These are phyloP conservation scores for Macadamia integrifolia DNA, from an alignment of 164 flowering plant species.

Conservation along the genomic window DNA sequence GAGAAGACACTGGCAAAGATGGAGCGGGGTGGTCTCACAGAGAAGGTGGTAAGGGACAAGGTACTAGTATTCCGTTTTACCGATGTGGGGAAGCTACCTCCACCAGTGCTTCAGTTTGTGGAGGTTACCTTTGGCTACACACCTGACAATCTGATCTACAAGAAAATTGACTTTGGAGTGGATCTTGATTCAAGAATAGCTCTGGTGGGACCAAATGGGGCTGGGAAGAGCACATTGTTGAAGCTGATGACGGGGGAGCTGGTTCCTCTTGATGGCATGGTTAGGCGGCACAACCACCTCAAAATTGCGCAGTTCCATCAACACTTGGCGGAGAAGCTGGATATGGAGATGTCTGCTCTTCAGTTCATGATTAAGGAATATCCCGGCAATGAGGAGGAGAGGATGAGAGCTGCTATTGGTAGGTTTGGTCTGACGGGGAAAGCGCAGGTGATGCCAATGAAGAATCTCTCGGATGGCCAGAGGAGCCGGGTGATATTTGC, in stretches of 20 bases:
- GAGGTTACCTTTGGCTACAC: slow-evolving; percentile 91
- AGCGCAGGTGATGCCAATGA: slow-evolving; percentile 94
- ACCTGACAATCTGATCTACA: slow-evolving; percentile 84
- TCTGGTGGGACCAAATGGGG: slow-evolving; percentile 95
- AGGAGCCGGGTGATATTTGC: slow-evolving; percentile 90
- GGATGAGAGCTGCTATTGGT: slow-evolving; percentile 88
- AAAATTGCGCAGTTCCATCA: slow-evolving; percentile 94
- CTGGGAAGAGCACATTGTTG: slow-evolving; percentile 92
- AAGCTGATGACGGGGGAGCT: slow-evolving; percentile 98
- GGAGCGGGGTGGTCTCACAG: slow-evolving; percentile 96
- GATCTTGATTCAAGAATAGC: slow-evolving; percentile 93
- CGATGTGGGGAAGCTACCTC: slow-evolving; percentile 97
- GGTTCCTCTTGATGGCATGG: slow-evolving; percentile 87
- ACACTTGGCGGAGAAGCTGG: slow-evolving; percentile 89
- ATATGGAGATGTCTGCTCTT: slow-evolving; percentile 78
- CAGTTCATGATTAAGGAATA: slow-evolving; percentile 80
- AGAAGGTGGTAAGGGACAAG: slow-evolving; percentile 69
- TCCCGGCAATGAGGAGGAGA: slow-evolving; percentile 91
- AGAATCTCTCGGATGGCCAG: slow-evolving; percentile 90
- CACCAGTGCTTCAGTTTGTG: slow-evolving; percentile 94
- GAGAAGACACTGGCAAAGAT: slow-evolving; percentile 95
- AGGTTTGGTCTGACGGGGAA: slow-evolving; percentile 87
- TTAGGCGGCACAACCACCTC: slow-evolving; percentile 88
- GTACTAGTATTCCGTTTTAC: slow-evolving; percentile 78
- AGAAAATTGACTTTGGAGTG: slow-evolving; percentile 87